phyloP scores from a whole-genome alignment of 1,284 basidiomycete species.

The Mycosarcoma maydis region DNA sequence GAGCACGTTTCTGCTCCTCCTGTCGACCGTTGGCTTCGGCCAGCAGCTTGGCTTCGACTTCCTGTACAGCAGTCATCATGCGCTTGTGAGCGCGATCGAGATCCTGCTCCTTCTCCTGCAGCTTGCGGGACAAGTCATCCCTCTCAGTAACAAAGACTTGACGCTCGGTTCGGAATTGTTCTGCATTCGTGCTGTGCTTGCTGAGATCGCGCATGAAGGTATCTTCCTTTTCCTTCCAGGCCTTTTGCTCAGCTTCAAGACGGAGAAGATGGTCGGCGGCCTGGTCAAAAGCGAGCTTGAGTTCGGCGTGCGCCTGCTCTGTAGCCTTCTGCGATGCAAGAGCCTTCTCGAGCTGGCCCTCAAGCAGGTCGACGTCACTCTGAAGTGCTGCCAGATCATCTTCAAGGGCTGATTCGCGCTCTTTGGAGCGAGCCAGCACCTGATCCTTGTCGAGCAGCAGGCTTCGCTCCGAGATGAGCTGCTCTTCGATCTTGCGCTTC shows the following conservation, averaged over 20 bases:
- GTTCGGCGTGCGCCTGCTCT: constrained; percentile 74
- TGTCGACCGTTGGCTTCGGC: constrained; percentile 73
- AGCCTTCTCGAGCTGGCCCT: constrained; percentile 84
- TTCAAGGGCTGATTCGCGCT: constrained; percentile 82
- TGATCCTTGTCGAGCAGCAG: constrained; percentile 85
- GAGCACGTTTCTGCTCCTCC: constrained; percentile 44
- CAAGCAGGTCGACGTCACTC: constrained; percentile 82
- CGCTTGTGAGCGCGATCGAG: constrained; percentile 79
- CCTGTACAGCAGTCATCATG: constrained; percentile 75
- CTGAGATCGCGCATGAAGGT: constrained; percentile 53
- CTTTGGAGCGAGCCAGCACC: constrained; percentile 85
- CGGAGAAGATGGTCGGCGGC: constrained; percentile 83
- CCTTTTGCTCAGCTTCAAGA: constrained; percentile 79
- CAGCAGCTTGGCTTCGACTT: constrained; percentile 79
- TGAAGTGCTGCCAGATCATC: constrained; percentile 85
- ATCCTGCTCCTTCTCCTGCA: constrained; percentile 82
- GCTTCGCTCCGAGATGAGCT: constrained; percentile 82
- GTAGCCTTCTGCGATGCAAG: constrained; percentile 68
- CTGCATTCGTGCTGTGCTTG: constrained; percentile 44
- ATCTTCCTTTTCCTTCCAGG: constrained; percentile 74
- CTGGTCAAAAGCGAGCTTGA: constrained; percentile 79
- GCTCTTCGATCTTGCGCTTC: constrained; percentile 74
- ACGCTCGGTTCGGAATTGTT: constrained; percentile 40
- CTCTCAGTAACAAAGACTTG: constrained; percentile 67
- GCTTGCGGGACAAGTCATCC: constrained; percentile 78